phyloP scores from a whole-genome alignment of 2,329 filamentous ascomycete genomes.

The Phialophora expanda region DNA sequence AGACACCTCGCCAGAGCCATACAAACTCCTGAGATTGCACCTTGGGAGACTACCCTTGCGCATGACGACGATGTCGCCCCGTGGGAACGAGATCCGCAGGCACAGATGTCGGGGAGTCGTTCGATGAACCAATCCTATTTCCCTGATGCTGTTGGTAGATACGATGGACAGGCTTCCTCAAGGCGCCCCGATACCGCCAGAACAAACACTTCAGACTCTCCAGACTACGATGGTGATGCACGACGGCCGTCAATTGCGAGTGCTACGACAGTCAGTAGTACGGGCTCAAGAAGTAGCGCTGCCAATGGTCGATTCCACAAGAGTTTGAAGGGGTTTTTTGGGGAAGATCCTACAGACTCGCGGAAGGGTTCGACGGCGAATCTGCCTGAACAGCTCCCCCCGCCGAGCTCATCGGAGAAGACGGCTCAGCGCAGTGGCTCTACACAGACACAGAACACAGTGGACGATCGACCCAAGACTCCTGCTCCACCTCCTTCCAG shows the following conservation, averaged over 20 bases:
- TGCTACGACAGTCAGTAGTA: conserved; percentile 82
- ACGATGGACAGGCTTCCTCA: conserved; percentile 67
- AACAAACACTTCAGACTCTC: conserved; percentile 62
- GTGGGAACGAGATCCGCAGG: conserved; percentile 41
- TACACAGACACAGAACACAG: conserved; percentile 67
- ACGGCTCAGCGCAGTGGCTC: conserved; percentile 75
- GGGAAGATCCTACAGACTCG: conserved; percentile 75
- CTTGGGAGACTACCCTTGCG: conserved; percentile 41
- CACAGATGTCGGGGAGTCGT: conserved; percentile 34
- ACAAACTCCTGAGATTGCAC: conserved; percentile 41
- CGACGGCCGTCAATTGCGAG: conserved; percentile 87
- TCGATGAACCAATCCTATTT: conserved; percentile 37
- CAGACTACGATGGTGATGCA: conserved; percentile 70
- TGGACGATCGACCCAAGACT: conserved; percentile 50
- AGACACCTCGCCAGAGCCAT: conserved; percentile 27
- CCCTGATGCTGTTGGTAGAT: conserved; percentile 35
- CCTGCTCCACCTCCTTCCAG: conserved; percentile 76
- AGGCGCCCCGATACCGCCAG: conserved; percentile 63
- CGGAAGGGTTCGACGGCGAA: conserved; percentile 56
- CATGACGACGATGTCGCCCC: conserved; percentile 41
- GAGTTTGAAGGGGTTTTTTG: conserved; percentile 89
- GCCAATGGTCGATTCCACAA: conserved; percentile 73
- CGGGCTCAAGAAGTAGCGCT: conserved; percentile 75
- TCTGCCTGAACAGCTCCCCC: conserved; percentile 59
- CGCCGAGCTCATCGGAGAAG: conserved; percentile 62